These are phyloP conservation scores for Aphanomyces stellatus DNA, from an alignment of 352 stramenopile genomes.

Conservation along the genomic window DNA sequence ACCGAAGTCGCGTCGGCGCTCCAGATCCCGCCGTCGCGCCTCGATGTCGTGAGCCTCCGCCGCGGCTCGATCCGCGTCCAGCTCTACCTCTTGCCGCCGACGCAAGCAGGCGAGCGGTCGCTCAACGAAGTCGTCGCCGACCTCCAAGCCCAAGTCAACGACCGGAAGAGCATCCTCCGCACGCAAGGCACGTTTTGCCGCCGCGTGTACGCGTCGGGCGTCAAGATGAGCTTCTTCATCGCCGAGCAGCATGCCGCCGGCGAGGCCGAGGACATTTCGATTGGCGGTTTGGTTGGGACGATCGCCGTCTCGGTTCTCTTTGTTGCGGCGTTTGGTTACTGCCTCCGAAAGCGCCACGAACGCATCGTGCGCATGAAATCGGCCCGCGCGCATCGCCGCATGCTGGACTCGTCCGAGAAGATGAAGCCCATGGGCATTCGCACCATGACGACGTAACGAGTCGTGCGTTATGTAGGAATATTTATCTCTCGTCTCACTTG, in stretches of 20 bases:
- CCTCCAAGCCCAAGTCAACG: slow-evolving; percentile 42
- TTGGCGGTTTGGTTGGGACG: slow-evolving; percentile 47
- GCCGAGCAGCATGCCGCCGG: slow-evolving; percentile 50
- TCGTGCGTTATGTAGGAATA: not conserved
- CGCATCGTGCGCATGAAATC: slow-evolving; percentile 29
- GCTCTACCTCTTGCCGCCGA: slow-evolving; percentile 57
- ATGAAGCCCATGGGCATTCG: slow-evolving; percentile 70
- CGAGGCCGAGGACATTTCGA: slow-evolving; percentile 56
- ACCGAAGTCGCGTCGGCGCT: slow-evolving; percentile 53
- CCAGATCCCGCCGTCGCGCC: slow-evolving; percentile 41
- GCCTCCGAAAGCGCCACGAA: slow-evolving; percentile 44
- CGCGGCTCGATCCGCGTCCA: slow-evolving; percentile 53
- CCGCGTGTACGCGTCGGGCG: slow-evolving; percentile 42
- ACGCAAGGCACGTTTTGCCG: slow-evolving; percentile 59
- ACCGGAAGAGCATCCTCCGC: slow-evolving; percentile 47
- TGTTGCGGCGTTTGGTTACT: slow-evolving; percentile 50
- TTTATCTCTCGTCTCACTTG: slow-evolving; percentile 9
- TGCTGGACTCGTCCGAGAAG: slow-evolving; percentile 22
- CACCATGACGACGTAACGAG: slow-evolving; percentile 34
- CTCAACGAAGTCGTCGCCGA: slow-evolving; percentile 60
- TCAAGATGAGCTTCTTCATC: slow-evolving; percentile 62
- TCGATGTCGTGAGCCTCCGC: slow-evolving; percentile 47
- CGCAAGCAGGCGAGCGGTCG: slow-evolving; percentile 44
- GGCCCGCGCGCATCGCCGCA: slow-evolving; percentile 13
- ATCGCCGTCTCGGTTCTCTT: slow-evolving; percentile 49